Evolutionary conservation across 805 yeast genomes (phyloP), one percentile per base, ranked within the genome.

Genomic region (Cyberlindnera samutprakarnensis): DNA sequence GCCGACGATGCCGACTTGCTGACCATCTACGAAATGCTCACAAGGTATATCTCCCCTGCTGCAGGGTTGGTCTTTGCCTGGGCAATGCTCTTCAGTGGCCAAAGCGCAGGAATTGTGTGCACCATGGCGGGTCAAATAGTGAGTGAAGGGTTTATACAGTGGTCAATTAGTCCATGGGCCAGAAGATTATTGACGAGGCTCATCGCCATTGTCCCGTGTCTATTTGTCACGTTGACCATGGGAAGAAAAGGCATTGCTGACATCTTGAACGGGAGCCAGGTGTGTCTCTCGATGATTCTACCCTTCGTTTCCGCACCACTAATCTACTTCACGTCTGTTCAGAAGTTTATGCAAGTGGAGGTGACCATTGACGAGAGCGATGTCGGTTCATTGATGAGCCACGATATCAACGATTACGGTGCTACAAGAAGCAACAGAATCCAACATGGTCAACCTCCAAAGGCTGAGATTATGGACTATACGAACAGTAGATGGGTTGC

Each of bases 121-220:
- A 88, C 96, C 0, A 68, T 88, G 47, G 88, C 96, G 2, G 95
- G 96, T 23, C 96, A 87, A 54, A 84, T 85, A 75, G 94, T 87
- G 7, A 76, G 85, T 48, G 95, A 87, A 54, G 96, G 96, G 1
- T 88, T 86, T 47, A 65, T 85, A 17, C 65, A 71, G 38, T 83
- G 94, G 82, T 63, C 81, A 6, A 68, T 86, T 38, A 75, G 82
- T 22, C 96, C 96, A 2, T 87, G 87, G 61, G 64, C 80, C 2
- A 71, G 94, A 34, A 68, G 95, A 39, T 62, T 87, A 26, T 64
- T 84, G 17, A 87, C 96, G 0, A 67, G 96, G 49, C 66, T 75
- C n/a, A 62, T 87, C 16, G 95, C 96, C 3, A 79, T 87, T 20
- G 64, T 78, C 2, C 96, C 96, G 3, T 87, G 96, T 58, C 60